phyloP scores from a whole-genome alignment of 1,284 basidiomycete species.

The Coniferiporia weirii region DNA sequence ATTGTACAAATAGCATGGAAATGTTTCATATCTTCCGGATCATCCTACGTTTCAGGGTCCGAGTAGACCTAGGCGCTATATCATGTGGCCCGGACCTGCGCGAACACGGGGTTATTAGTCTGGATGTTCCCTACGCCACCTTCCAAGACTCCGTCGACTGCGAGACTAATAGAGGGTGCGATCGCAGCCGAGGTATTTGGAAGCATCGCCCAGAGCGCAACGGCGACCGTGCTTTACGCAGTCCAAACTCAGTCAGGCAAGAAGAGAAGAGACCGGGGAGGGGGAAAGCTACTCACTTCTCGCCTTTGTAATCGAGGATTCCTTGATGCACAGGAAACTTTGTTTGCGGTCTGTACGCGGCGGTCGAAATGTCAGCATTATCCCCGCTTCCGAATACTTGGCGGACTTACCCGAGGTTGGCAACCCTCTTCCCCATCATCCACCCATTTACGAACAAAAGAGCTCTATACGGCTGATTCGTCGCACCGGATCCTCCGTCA shows the following conservation, averaged over 20 bases:
- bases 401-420: slow-evolving; percentile 53
- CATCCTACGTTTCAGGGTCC: background rate
- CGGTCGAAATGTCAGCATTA: background rate
- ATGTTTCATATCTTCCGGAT: background rate
- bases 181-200: slow-evolving; percentile 33
- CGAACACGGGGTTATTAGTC: slow-evolving; percentile 47
- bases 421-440: slow-evolving; percentile 77
- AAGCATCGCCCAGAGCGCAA: slow-evolving; percentile 67
- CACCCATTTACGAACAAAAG: slow-evolving; percentile 77
- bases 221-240: slow-evolving; percentile 56
- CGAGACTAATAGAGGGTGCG: slow-evolving; percentile 48
- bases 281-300: slow-evolving; percentile 45
- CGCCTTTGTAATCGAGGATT: slow-evolving; percentile 62
- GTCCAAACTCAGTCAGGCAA: background rate
- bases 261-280: background rate
- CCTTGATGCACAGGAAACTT: slow-evolving; percentile 76
- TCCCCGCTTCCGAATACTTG: background rate
- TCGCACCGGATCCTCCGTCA: slow-evolving; percentile 32
- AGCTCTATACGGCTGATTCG: slow-evolving; percentile 62
- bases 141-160: slow-evolving; percentile 53
- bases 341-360: slow-evolving; percentile 50
- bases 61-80: background rate
- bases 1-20: background rate
- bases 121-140: slow-evolving; percentile 57
- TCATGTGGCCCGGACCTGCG: background rate